phyloP scores from a whole-genome alignment of 1,284 basidiomycete species.

The Ganoderma resinaceum region DNA sequence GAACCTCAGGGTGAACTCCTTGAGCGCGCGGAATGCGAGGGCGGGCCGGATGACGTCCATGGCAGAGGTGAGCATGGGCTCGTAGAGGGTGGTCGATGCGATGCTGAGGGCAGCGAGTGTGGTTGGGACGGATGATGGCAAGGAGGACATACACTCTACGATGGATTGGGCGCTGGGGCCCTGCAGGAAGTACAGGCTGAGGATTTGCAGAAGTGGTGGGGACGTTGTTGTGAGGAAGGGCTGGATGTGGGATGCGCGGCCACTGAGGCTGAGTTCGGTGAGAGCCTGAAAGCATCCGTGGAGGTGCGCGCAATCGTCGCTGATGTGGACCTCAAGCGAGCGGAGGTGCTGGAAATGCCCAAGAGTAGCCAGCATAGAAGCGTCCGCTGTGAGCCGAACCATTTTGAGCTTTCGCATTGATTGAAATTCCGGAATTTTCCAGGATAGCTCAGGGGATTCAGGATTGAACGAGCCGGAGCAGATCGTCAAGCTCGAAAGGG shows the following conservation, averaged over 20 bases:
- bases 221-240: neutral
- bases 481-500: neutral
- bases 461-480: too few species aligned
- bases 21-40: neutral
- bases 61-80: neutral
- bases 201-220: neutral
- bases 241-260: neutral
- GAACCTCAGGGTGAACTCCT: neutral
- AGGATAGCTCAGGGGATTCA: neutral
- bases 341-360: constrained; percentile 1
- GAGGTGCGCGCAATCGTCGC: neutral
- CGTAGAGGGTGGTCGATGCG: neutral
- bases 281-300: neutral
- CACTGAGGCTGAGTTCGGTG: neutral
- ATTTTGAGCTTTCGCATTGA: neutral
- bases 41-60: constrained; percentile 1
- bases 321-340: neutral
- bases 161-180: neutral
- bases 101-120: neutral
- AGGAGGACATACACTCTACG: neutral
- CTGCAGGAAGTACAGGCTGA: neutral
- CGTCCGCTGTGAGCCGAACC: neutral
- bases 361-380: neutral
- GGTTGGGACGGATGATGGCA: neutral
- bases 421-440: neutral